Evolutionary conservation across 2,329 filamentous ascomycete genomes (phyloP).

Genomic region (Hymenoscyphus scutula): DNA sequence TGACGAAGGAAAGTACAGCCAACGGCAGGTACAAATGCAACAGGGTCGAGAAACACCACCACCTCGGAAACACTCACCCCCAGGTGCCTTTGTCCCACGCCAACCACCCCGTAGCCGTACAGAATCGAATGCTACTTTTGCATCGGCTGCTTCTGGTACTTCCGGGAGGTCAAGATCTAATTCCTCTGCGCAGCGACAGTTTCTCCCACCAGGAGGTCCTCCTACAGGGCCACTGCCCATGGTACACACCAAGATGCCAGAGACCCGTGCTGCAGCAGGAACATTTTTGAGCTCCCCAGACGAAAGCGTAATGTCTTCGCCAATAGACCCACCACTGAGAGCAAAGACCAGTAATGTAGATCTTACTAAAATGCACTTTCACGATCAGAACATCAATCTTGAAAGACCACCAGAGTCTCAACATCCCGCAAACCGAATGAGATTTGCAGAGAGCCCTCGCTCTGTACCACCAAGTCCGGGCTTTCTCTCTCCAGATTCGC

Average conservation of each 20-base stretch:
- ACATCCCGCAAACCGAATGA: slow-evolving; percentile 30
- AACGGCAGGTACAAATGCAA: slow-evolving; percentile 78
- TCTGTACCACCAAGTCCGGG: background rate
- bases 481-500: slow-evolving; percentile 6
- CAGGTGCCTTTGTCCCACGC: slow-evolving; percentile 28
- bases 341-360: slow-evolving; percentile 22
- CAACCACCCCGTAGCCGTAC: slow-evolving; percentile 40
- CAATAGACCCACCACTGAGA: slow-evolving; percentile 14
- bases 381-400: slow-evolving; percentile 26
- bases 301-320: slow-evolving; percentile 19
- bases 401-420: slow-evolving; percentile 33
- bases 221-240: background rate
- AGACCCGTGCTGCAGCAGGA: slow-evolving; percentile 21
- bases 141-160: slow-evolving; percentile 33
- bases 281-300: slow-evolving; percentile 33
- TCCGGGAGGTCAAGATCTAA: slow-evolving; percentile 47
- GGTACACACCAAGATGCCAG: slow-evolving; percentile 7
- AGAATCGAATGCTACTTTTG: slow-evolving; percentile 45
- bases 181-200: slow-evolving; percentile 43
- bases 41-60: slow-evolving; percentile 66
- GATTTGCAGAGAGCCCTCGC: slow-evolving; percentile 10
- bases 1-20: slow-evolving; percentile 80
- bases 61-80: slow-evolving; percentile 30
- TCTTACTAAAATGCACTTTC: slow-evolving; percentile 28
- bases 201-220: slow-evolving; percentile 16